Evolutionary conservation across 495 filamentous ascomycete genomes (phyloP).

Genomic region (Delitschia confertaspora): DNA sequence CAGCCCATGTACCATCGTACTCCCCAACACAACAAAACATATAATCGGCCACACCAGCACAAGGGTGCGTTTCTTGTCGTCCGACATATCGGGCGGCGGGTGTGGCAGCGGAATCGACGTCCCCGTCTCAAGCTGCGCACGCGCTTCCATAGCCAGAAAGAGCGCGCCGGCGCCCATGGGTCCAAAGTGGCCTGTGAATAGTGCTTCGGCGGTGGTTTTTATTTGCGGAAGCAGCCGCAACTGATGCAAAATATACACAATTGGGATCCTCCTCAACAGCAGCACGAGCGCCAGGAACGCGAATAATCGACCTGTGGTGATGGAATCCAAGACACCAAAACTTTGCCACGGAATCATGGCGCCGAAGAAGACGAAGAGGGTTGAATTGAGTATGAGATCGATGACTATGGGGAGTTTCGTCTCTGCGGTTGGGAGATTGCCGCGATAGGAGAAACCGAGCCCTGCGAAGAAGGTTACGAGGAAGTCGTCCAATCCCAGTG

Average conservation of each 20-base stretch:
- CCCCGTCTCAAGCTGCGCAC: slow-evolving; percentile 40
- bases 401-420: slow-evolving; percentile 38
- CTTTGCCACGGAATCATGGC: slow-evolving; percentile 41
- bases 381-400: slow-evolving; percentile 42
- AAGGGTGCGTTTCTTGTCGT: slow-evolving; percentile 30
- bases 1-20: slow-evolving; percentile 42
- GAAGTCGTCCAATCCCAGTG: slow-evolving; percentile 43
- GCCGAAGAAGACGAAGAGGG: slow-evolving; percentile 45
- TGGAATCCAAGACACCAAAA: slow-evolving; percentile 32
- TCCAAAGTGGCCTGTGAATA: slow-evolving; percentile 46
- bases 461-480: slow-evolving; percentile 45
- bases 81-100: slow-evolving; percentile 31
- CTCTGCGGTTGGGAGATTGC: slow-evolving; percentile 36
- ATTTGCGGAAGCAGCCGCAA: slow-evolving; percentile 37
- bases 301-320: slow-evolving; percentile 36
- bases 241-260: slow-evolving; percentile 37
- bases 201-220: slow-evolving; percentile 40
- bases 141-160: slow-evolving; percentile 45
- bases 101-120: slow-evolving; percentile 31
- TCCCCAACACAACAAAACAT: slow-evolving; percentile 42
- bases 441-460: slow-evolving; percentile 42
- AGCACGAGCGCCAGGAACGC: slow-evolving; percentile 39
- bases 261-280: slow-evolving; percentile 41
- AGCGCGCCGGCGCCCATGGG: slow-evolving; percentile 46
- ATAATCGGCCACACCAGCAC: slow-evolving; percentile 43